phyloP scores from a whole-genome alignment of 2,329 filamentous ascomycete species.

The Clonostachys chloroleuca region DNA sequence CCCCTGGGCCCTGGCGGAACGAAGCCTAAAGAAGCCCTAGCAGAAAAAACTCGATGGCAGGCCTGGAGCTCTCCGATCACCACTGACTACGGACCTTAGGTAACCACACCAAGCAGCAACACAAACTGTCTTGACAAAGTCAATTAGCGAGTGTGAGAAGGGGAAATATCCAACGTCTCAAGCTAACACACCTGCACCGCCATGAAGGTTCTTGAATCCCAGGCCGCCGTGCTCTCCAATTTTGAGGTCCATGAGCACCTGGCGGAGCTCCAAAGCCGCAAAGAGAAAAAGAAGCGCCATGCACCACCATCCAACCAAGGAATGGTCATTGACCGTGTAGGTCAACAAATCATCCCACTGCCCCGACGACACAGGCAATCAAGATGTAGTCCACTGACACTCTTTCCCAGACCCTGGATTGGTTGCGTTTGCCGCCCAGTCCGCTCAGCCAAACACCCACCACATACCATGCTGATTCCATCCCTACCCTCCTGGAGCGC shows the following conservation, averaged over 20 bases:
- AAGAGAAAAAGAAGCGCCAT: constrained; percentile 41
- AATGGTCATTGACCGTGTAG: constrained; percentile 61
- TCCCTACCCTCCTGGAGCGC: constrained; percentile 47
- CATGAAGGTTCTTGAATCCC: constrained; percentile 70
- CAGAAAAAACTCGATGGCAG: background rate
- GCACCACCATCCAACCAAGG: constrained; percentile 54
- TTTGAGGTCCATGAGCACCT: constrained; percentile 69
- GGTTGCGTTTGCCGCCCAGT: constrained; percentile 26
- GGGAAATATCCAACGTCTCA: no score
- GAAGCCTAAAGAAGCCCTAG: background rate
- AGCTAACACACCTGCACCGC: background rate
- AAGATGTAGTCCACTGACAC: background rate
- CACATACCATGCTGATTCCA: constrained; percentile 47
- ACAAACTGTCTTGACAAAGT: constrained; percentile 3
- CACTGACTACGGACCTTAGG: background rate
- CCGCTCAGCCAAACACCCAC: constrained; percentile 51
- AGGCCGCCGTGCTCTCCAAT: constrained; percentile 67
- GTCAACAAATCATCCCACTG: constrained; percentile 6
- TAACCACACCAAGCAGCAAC: background rate
- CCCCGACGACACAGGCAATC: background rate
- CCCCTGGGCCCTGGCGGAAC: background rate
- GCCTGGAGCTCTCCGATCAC: background rate
- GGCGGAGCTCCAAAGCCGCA: constrained; percentile 44
- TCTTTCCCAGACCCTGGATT: background rate
- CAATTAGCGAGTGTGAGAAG: no score